phyloP scores from a whole-genome alignment of 2,329 filamentous ascomycete genomes.

The Pestalotiopsis sp. region DNA sequence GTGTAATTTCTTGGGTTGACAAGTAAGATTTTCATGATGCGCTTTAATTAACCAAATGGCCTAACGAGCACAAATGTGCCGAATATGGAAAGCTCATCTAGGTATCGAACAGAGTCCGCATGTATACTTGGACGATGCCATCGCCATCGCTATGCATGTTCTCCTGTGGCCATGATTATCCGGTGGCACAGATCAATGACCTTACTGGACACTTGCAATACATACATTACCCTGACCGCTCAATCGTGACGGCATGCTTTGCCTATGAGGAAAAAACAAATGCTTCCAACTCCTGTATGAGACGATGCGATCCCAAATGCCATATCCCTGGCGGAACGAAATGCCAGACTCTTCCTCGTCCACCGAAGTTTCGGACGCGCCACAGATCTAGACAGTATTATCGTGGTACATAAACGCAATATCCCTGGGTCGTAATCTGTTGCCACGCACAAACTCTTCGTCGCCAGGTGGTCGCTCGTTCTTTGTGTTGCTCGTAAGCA shows the following conservation, averaged over 20 bases:
- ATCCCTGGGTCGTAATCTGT: slow-evolving; percentile 78
- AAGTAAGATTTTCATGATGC: too few relatives aligned
- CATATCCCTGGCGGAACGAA: not conserved
- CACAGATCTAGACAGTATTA: slow-evolving; percentile 62
- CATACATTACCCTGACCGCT: not conserved
- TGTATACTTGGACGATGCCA: too few relatives aligned
- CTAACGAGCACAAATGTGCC: too few relatives aligned
- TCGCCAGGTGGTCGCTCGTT: slow-evolving; percentile 90
- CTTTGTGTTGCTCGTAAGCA: slow-evolving; percentile 93
- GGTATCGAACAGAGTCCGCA: too few relatives aligned
- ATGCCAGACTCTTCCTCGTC: slow-evolving; percentile 21
- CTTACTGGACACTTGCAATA: not conserved
- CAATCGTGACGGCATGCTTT: not conserved
- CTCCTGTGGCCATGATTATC: too few relatives aligned
- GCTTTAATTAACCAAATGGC: too few relatives aligned
- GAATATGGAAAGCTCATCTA: too few relatives aligned
- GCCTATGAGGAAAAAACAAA: not conserved
- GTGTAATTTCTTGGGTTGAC: too few relatives aligned
- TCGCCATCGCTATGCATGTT: too few relatives aligned
- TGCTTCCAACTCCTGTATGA: slow-evolving; percentile 6
- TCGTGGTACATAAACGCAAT: slow-evolving; percentile 96
- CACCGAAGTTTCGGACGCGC: slow-evolving; percentile 9
- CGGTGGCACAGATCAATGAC: too few relatives aligned
- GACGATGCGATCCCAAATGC: slow-evolving; percentile 6
- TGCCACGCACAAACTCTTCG: slow-evolving; percentile 82